Evolutionary conservation across 139 green algal species (phyloP), one percentile per base, ranked within the genome.

Genomic region (Chlorella vulgaris): DNA sequence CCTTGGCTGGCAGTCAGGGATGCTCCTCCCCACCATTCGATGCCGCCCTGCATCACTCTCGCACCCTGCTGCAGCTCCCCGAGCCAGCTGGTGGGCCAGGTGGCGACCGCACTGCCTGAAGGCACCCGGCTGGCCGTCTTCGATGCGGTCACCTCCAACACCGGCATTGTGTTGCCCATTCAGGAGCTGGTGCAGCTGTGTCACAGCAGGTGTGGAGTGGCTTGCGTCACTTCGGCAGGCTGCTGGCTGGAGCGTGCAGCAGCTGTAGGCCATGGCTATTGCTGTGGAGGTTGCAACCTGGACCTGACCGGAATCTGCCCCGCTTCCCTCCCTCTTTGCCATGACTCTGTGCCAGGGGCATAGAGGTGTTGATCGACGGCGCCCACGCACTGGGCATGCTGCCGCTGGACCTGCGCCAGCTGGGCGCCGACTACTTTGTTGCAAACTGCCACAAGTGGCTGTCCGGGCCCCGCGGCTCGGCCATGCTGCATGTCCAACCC

Each of bases 361-460:
- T 93, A 24, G 81, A 85, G 33, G 91, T 94, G 33, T 63, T 94
- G 24, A 74, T 94, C 0, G 91, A 94, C 76, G 91, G 79, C 0
- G 91, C 91, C 0, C 91, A 94, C 63, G 88, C 88, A 4, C 82
- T 90, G 35, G 89, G 88, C 21, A 81, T 89, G 83, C 79, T 91
- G 51, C 78, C 65, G 5, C n/a, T 93, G 31, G 76, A 89, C 61
- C 33, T 88, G 28, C 40, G 81, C 53, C 33, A 53, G 24, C 79
- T 89, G 58, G 60, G 63, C 7, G 85, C 86, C 19, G 86, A 92
- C 60, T 93, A 84, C 76, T 91, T 88, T 51, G 87, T 92, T 10
- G 74, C 76, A 36, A 92, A 94, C 89, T 92, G 89, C 82, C 89
- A 93, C 85, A 92, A 86, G 82, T 93, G 91, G 91, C 82, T 93